These are phyloP conservation scores for Neurospora tetrasperma DNA, from an alignment of 495 filamentous ascomycete species.

Conservation along the genomic window DNA sequence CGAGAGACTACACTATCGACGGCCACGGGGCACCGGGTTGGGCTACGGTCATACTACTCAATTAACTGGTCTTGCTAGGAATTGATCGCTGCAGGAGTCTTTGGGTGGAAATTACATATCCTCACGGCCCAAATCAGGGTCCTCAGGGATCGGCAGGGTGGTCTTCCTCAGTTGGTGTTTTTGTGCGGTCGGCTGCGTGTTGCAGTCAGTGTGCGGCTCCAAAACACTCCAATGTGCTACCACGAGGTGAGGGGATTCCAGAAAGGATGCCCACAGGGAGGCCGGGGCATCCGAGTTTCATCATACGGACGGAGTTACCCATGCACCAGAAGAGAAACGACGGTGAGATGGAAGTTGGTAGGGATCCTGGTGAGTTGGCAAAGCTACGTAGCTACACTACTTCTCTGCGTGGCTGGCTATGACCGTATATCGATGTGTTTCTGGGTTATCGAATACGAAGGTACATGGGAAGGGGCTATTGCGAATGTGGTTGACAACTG, in stretches of 20 bases:
- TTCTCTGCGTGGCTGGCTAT: background rate
- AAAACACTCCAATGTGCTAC: background rate
- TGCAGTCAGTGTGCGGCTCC: background rate
- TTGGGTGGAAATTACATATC: too few relatives aligned
- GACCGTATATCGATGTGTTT: background rate
- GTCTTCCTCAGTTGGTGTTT: background rate
- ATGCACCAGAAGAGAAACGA: too few relatives aligned
- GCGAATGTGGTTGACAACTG: background rate
- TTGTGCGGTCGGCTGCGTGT: background rate
- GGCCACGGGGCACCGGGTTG: too few relatives aligned
- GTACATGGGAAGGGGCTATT: background rate
- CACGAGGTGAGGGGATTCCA: background rate
- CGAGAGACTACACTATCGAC: too few relatives aligned
- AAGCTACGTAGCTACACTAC: too few relatives aligned
- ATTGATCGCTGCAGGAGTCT: too few relatives aligned
- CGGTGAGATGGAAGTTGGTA: background rate
- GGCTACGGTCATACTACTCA: too few relatives aligned
- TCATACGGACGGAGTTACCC: background rate
- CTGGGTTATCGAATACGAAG: background rate
- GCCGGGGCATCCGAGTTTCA: background rate
- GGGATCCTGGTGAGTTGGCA: background rate
- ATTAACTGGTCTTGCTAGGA: too few relatives aligned
- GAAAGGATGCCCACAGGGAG: background rate
- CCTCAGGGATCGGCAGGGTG: background rate
- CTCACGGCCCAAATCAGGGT: background rate